phyloP scores from a whole-genome alignment of 179 eudicot species.

The Actinidia arguta region DNA sequence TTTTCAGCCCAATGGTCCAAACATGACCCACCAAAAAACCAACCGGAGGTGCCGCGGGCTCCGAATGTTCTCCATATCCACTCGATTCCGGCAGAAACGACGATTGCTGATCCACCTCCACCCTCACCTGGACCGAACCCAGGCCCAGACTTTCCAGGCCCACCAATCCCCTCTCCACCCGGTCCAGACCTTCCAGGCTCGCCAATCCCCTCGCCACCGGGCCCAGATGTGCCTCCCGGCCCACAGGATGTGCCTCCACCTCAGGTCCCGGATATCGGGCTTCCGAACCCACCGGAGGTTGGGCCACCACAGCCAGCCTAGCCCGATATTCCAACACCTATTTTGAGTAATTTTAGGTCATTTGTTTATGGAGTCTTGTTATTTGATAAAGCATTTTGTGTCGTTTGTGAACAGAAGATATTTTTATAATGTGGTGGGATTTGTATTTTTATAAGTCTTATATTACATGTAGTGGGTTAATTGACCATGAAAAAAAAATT shows the following conservation, averaged over 20 bases:
- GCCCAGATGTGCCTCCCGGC: not conserved
- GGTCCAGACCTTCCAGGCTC: not conserved
- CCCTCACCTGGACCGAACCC: conserved; percentile 2
- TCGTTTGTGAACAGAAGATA: too few species aligned
- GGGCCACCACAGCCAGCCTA: not conserved
- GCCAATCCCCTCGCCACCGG: not conserved
- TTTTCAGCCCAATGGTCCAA: not conserved
- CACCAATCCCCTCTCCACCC: not conserved
- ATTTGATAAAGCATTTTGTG: too few species aligned
- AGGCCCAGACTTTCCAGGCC: not conserved
- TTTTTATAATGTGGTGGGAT: too few species aligned
- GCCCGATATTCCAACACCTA: not conserved
- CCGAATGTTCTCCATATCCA: not conserved
- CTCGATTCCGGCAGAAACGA: not conserved
- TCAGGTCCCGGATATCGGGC: not conserved
- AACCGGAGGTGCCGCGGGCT: not conserved
- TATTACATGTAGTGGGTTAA: too few species aligned
- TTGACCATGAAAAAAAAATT: too few species aligned
- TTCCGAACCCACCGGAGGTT: not conserved
- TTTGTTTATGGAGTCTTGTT: too few species aligned
- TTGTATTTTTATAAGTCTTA: too few species aligned
- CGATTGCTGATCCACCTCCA: conserved; percentile 4
- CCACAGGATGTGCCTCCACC: not conserved
- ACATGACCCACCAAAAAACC: not conserved
- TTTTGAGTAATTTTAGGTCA: too few species aligned